Conservation (phyloP, 371 early-diverging fungal genomes). For the Rhizopus sp. region DNA sequence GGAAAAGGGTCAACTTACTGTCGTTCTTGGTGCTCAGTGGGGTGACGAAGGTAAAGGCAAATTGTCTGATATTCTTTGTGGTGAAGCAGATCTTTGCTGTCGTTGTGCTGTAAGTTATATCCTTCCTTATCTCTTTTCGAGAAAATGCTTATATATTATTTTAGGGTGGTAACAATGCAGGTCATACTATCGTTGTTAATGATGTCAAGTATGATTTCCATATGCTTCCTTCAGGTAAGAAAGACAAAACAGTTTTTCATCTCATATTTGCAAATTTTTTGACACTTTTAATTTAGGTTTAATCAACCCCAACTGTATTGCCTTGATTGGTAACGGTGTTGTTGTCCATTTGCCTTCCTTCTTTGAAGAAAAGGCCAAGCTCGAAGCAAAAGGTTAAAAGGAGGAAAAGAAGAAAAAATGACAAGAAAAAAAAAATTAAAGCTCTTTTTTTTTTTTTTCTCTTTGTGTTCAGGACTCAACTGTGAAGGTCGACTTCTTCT, state of each 20-base stretch:
- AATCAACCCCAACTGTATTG: slow-evolving; percentile 82
- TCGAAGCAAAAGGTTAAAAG: slow-evolving; percentile 73
- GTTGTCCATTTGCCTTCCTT: slow-evolving; percentile 95
- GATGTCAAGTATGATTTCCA: slow-evolving; percentile 95
- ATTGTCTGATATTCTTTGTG: slow-evolving; percentile 91
- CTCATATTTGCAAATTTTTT: neutral
- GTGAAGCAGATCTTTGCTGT: slow-evolving; percentile 88
- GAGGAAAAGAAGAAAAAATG: slow-evolving; percentile 8
- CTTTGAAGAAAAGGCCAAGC: slow-evolving; percentile 86
- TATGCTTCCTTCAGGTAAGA: slow-evolving; percentile 87
- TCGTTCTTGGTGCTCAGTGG: slow-evolving; percentile 94
- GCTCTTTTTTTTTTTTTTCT: slow-evolving; percentile 9
- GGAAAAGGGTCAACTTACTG: slow-evolving; percentile 59
- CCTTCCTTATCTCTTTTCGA: neutral
- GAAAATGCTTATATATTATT: neutral
- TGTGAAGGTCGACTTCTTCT: slow-evolving; percentile 83
- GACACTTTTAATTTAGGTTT: slow-evolving; percentile 56
- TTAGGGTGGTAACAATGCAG: slow-evolving; percentile 97
- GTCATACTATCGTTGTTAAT: slow-evolving; percentile 95
- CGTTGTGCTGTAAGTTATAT: slow-evolving; percentile 79
- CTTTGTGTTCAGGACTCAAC: slow-evolving; percentile 62
- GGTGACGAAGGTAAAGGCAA: slow-evolving; percentile 99
- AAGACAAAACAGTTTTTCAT: slow-evolving; percentile 2
- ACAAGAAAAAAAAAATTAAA: neutral
- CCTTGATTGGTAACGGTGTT: slow-evolving; percentile 94